A percentile compares a stretch with the other conserved stretches of the same genome.
Evolutionary conservation across 495 filamentous ascomycete species (phyloP).

Genomic region (Umbilicaria muhlenbergii): DNA sequence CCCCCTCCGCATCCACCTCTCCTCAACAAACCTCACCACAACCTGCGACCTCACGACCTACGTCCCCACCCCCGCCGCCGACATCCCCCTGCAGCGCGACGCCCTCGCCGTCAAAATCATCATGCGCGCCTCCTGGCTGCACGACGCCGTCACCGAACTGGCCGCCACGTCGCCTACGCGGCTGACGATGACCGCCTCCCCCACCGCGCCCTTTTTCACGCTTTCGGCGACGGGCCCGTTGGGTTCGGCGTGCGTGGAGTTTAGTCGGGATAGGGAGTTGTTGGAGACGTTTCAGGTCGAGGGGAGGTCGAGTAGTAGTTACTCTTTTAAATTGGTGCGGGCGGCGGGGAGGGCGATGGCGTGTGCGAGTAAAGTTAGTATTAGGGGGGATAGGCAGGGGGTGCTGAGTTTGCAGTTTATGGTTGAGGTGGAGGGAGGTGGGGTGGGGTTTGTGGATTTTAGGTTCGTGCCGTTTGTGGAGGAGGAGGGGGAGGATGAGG

Average conservation of each 20-base stretch:
- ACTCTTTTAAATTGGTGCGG: slow-evolving; percentile 73
- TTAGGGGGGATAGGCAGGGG: slow-evolving; percentile 72
- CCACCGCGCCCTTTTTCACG: slow-evolving; percentile 52
- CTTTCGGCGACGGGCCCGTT: slow-evolving; percentile 60
- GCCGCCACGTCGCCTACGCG: slow-evolving; percentile 51
- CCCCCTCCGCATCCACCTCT: slow-evolving; percentile 64
- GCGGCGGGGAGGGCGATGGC: slow-evolving; percentile 77
- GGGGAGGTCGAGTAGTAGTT: slow-evolving; percentile 27
- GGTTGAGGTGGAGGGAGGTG: slow-evolving; percentile 43
- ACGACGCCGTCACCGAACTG: slow-evolving; percentile 73
- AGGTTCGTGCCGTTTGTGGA: slow-evolving; percentile 55
- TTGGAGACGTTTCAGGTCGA: slow-evolving; percentile 62
- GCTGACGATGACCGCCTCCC: slow-evolving; percentile 47
- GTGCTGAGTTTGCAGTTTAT: slow-evolving; percentile 94
- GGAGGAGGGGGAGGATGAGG: slow-evolving; percentile 36
- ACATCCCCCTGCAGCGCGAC: slow-evolving; percentile 74
- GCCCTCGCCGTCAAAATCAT: slow-evolving; percentile 82
- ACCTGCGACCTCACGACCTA: slow-evolving; percentile 90
- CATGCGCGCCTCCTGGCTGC: slow-evolving; percentile 69
- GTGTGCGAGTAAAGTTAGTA: slow-evolving; percentile 78
- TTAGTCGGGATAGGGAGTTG: slow-evolving; percentile 55
- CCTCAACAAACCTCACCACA: slow-evolving; percentile 75
- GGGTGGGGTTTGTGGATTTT: slow-evolving; percentile 62
- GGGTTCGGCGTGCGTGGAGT: slow-evolving; percentile 72
- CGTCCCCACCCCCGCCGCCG: slow-evolving; percentile 44